Base-by-base conservation (phyloP, 2,329 filamentous ascomycete species). In the Camillea tinctor region DNA sequence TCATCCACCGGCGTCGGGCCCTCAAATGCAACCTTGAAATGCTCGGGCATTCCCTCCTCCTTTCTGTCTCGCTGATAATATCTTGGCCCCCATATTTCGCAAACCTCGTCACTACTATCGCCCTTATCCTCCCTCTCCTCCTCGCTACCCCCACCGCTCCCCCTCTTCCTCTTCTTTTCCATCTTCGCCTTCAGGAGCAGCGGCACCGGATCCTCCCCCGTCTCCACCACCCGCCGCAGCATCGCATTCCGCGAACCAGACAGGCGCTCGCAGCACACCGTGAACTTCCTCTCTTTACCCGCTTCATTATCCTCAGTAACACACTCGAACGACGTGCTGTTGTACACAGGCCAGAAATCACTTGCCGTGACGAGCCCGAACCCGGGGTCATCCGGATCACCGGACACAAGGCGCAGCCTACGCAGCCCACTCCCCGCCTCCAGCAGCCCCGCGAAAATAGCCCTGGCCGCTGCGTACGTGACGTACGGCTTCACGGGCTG, bases 211-310 rank as follows among this genome's bases (percentile, higher is more conserved):
- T 49, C n/a, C 48, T 50, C 19, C 19, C 48, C 48, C 3, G 5
- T 20, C 48, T 50, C 48, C n/a, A 50, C 40, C 20, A 44, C 19
- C 19, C 40, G 58, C 22, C 24, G 21, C 15, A 59, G 51, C 26
- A 56, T 48, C 7, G 52, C 57, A 50, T 62, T 62, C n/a, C 55
- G 15, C 23, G 36, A 24, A 17, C n/a, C 44, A 40, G 30, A 51
- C 3, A 60, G 21, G 2, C 24, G 20, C 5, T 36, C 20, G 26
- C 57, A 60, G 20, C 22, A n/a, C 3, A 62, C 55, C 17, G 11
- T 30, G 52, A 55, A 60, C 11, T 48, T 78, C 20, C 80, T 75
- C 4, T 80, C 80, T 3, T n/a, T n/a, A n/a, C n/a, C 80, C 80
- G 50, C 84, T 81, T 59, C 58, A 20, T 61, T 58, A 15, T 59